Evolutionary conservation across 371 early-diverging fungal genomes (phyloP), one percentile per base, ranked within the genome.

Genomic region (Circinella umbellata): DNA sequence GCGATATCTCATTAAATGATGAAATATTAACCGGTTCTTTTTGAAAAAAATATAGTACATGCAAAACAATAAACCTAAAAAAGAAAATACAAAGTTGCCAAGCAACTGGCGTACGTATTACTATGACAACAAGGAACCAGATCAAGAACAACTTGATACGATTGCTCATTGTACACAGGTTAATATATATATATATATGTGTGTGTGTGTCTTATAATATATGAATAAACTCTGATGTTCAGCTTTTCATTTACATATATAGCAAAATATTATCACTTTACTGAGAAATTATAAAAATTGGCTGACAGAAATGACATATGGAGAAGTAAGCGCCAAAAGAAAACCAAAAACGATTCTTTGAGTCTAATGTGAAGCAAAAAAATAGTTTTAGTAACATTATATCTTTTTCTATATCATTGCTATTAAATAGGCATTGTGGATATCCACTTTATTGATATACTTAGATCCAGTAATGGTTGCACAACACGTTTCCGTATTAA

Each of bases 401-500:
- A 27, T 27, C 27, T 27, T 27, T 2, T 27, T 27, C 2, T 27
- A 2, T 27, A 27, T 2, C 27, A 27, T 27, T 27, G 27, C 27
- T 27, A 27, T 27, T 1, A 27, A 8, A 18, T 66, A 82, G 79
- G 70, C 76, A 34, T 46, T 67, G n/a, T 79, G 77, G 73, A 66
- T 84, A 36, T 84, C 72, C 35, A 37, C 73, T 6, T 57, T 81
- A 3, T 48, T 84, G 6, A 69, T 80, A 17, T 77, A 77, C n/a
- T 46, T 84, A 11, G 84, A 84, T 49, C 75, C 80, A 46, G 84
- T 84, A 15, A 66, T 84, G 71, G 75, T 75, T 10, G 80, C 75
- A 0, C 71, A 76, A 13, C 73, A 78, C 35, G 66, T 74, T 27
- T 77, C 82, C 0, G 68, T 80, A 4, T 49, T 84, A 27, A 66